Conservation (phyloP, 2,329 filamentous ascomycete genomes). For the Phyllosticta capitalensis region DNA sequence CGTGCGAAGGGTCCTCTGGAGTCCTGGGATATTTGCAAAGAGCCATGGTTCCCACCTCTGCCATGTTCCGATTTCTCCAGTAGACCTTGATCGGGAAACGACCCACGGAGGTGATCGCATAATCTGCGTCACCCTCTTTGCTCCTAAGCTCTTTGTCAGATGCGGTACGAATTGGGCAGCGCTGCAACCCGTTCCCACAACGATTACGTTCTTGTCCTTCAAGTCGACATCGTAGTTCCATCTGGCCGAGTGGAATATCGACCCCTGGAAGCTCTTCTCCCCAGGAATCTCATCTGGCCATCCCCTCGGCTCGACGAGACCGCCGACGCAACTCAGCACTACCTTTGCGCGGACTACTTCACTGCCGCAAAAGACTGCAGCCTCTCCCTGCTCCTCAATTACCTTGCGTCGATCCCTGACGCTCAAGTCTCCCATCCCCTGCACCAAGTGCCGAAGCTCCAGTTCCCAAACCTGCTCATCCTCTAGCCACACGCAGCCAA, state of each 20-base stretch:
- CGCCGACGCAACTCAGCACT: constrained; percentile 47
- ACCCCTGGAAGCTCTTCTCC: constrained; percentile 43
- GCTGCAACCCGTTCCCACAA: constrained; percentile 50
- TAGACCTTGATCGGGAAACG: constrained; percentile 31
- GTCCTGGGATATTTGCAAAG: constrained; percentile 41
- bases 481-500: constrained; percentile 35
- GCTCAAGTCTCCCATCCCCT: constrained; percentile 46
- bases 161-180: constrained; percentile 48
- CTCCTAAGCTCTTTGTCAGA: constrained; percentile 38
- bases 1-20: constrained; percentile 39
- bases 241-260: constrained; percentile 48
- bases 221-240: constrained; percentile 47
- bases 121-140: constrained; percentile 49
- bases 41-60: constrained; percentile 39
- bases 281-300: constrained; percentile 44
- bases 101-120: constrained; percentile 52
- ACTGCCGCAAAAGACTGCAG: constrained; percentile 40
- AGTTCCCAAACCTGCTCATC: constrained; percentile 47
- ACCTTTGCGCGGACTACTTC: constrained; percentile 46
- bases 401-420: constrained; percentile 37
- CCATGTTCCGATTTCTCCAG: constrained; percentile 34
- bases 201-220: constrained; percentile 46
- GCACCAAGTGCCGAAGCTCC: constrained; percentile 39
- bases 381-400: constrained; percentile 34
- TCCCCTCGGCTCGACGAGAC: constrained; percentile 44